Base-by-base conservation (phyloP, 2,329 filamentous ascomycete species). In the Colletotrichum sp. region DNA sequence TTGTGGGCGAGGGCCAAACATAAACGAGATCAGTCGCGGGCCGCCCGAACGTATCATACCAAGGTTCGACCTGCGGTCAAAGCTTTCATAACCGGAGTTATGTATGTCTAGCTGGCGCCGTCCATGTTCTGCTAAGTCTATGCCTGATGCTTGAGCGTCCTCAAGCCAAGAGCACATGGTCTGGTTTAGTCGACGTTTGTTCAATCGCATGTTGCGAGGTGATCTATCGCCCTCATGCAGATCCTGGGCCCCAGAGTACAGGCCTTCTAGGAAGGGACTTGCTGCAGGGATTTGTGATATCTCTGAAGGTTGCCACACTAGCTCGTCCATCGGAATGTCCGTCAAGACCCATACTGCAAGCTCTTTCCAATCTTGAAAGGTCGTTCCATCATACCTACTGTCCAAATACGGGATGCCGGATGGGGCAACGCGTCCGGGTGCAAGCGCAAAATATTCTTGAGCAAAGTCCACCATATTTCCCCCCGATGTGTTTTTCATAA, bases 101-200 rank as follows among this genome's bases (percentile, higher is more conserved):
- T 34, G 5, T 1, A 21, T 4, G 8, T 43, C 56, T 10, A 73
- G 16, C 26, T 76, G 60, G 7, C 4, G 58, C 5, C 24, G 18
- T 6, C 73, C 70, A n/a, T 76, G 73, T 7, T 52, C 52, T 18
- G 21, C 8, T 1, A 76, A 12, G 13, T 73, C 52, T n/a, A 4
- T 36, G 10, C 21, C 21, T 7, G 55, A 58, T 2, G 5, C 21
- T 1, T 58, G 21, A 0, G 10, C 55, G 8, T 58, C 55, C 26
- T 28, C 55, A 10, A 58, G 55, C 55, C 55, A 58, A 7, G 52
- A 21, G 3, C 0, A 3, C 52, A 56, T 56, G 0, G 1, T 56
- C 24, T 4, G 0, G 3, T 7, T 48, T 6, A 48, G 0, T n/a
- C 2, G 38, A n/a, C 18, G 38, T 9, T 48, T 48, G 2, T n/a